A percentile compares a stretch with the other conserved stretches of the same genome.
Conservation (phyloP, 345 rosid species). For the Carallia brachiata region DNA sequence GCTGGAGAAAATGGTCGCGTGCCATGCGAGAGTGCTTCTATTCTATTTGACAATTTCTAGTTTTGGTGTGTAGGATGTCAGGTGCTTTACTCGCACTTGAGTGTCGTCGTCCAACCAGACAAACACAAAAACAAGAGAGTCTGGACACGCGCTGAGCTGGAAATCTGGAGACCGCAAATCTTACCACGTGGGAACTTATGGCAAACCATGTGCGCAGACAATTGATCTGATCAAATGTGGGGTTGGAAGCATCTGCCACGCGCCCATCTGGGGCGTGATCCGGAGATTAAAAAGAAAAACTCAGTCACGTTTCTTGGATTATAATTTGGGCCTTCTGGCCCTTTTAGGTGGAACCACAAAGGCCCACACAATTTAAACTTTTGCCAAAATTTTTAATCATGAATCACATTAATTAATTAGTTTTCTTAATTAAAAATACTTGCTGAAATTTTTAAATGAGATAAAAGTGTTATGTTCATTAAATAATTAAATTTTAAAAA, state of each 20-base stretch:
- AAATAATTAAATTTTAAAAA: too few species aligned
- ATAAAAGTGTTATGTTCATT: too few species aligned
- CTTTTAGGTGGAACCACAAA: not conserved
- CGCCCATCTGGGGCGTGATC: slow-evolving; percentile 2
- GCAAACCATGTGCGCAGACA: slow-evolving; percentile 22
- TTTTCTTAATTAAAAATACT: too few species aligned
- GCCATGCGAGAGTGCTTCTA: slow-evolving; percentile 3
- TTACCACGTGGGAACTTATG: slow-evolving; percentile 18
- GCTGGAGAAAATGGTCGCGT: slow-evolving; percentile 13
- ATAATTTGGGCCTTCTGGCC: not conserved
- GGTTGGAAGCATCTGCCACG: slow-evolving; percentile 15
- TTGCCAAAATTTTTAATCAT: too few species aligned
- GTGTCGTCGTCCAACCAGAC: slow-evolving; percentile 15
- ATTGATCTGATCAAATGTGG: slow-evolving; percentile 15
- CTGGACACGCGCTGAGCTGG: slow-evolving; percentile 34
- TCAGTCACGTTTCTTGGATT: not conserved
- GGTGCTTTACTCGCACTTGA: not conserved
- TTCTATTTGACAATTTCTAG: not conserved
- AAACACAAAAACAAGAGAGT: slow-evolving; percentile 13
- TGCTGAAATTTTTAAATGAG: too few species aligned
- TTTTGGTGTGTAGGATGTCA: too few species aligned
- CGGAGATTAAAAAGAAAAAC: not conserved
- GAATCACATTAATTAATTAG: too few species aligned
- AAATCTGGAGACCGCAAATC: slow-evolving; percentile 24
- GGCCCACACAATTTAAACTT: too few species aligned